Conservation (phyloP, 495 filamentous ascomycete genomes). For the Penicillium antarcticum region DNA sequence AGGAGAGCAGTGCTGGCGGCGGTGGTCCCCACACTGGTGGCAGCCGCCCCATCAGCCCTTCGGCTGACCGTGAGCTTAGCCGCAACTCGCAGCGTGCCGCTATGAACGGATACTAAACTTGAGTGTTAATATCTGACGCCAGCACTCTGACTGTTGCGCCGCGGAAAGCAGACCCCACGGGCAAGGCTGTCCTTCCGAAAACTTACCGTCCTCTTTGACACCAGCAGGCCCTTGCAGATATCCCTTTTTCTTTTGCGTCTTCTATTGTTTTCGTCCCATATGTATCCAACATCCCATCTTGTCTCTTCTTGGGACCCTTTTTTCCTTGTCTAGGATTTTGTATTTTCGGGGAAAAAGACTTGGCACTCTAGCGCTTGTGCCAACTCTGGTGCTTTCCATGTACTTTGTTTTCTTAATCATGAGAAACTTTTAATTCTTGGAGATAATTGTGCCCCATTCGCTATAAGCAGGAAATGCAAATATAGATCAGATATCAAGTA, state of each 20-base stretch:
- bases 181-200: conserved; percentile 18
- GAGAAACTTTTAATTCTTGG: conserved; percentile 22
- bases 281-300: conserved; percentile 17
- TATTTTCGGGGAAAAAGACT: conserved; percentile 28
- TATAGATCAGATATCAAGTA: not conserved
- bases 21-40: conserved; percentile 66
- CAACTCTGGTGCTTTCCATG: conserved; percentile 33
- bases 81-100: conserved; percentile 92
- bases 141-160: conserved; percentile 14
- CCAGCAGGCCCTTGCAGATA: conserved; percentile 46
- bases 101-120: conserved; percentile 91
- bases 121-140: conserved; percentile 9
- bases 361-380: conserved; percentile 29
- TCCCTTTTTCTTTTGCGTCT: conserved; percentile 41
- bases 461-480: too few species aligned
- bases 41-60: conserved; percentile 90
- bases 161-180: conserved; percentile 7
- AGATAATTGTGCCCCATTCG: not conserved
- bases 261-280: conserved; percentile 23
- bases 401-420: conserved; percentile 43
- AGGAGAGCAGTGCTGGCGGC: conserved; percentile 89
- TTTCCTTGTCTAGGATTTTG: conserved; percentile 27
- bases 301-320: conserved; percentile 17
- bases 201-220: conserved; percentile 31
- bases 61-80: conserved; percentile 93